Conservation (phyloP, 805 yeast species). For the Henningerozyma blattae region DNA sequence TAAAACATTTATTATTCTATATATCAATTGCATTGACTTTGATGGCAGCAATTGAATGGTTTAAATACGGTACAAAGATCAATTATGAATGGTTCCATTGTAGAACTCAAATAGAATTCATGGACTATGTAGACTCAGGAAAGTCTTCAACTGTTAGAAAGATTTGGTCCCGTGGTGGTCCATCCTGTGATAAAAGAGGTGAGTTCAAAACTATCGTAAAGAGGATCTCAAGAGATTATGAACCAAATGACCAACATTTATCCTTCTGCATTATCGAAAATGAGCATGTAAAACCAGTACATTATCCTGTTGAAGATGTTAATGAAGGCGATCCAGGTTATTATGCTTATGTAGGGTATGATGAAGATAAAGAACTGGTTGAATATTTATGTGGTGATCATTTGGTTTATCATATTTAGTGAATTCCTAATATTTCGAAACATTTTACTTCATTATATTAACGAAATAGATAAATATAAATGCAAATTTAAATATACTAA, state of each 20-base stretch:
- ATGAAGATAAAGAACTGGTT: slow-evolving; percentile 13
- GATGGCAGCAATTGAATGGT: slow-evolving; percentile 32
- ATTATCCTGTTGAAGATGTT: slow-evolving; percentile 22
- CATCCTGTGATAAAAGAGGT: slow-evolving; percentile 34
- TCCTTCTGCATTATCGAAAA: slow-evolving; percentile 30
- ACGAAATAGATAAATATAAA: no score
- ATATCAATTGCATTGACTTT: slow-evolving; percentile 19
- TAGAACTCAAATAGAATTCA: slow-evolving; percentile 22
- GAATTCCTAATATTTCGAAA: no score
- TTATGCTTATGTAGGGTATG: slow-evolving; percentile 22
- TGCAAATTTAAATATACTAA: no score
- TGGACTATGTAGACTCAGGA: no score
- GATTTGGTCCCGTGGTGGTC: slow-evolving; percentile 30
- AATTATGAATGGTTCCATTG: slow-evolving; percentile 37
- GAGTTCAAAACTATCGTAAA: slow-evolving; percentile 29
- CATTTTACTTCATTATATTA: no score
- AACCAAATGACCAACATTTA: slow-evolving; percentile 25
- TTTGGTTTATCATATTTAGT: slow-evolving; percentile 18
- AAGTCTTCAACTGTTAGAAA: slow-evolving; percentile 19
- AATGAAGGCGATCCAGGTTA: slow-evolving; percentile 27
- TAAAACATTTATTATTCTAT: slow-evolving; percentile 19
- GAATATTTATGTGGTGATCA: slow-evolving; percentile 17
- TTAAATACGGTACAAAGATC: slow-evolving; percentile 29
- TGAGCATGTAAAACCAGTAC: slow-evolving; percentile 13
- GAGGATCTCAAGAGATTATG: slow-evolving; percentile 28